A percentile compares a stretch with the other conserved stretches of the same genome.
Evolutionary conservation across 208 protist genomes (phyloP).

Genomic region (Leishmania braziliensis): DNA sequence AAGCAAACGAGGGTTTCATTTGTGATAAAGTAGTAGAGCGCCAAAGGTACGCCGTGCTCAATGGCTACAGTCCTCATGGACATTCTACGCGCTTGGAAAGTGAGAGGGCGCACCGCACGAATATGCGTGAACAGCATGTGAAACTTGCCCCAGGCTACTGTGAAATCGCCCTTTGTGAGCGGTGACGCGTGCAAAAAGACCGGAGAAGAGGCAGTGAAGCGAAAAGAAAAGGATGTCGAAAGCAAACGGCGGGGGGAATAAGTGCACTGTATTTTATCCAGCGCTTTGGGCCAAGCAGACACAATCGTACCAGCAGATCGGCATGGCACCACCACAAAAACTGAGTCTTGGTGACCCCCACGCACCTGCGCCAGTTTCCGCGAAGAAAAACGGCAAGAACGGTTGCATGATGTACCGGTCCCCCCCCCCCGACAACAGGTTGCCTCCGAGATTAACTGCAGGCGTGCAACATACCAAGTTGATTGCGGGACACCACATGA

Average conservation of each 20-base stretch:
- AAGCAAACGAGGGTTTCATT: conserved; percentile 54
- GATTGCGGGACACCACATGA: background rate
- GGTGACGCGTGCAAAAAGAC: background rate
- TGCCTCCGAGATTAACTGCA: background rate
- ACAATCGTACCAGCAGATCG: background rate
- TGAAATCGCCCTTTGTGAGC: background rate
- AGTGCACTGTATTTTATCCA: background rate
- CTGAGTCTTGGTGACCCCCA: background rate
- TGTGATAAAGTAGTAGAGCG: conserved; percentile 55
- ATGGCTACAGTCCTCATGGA: conserved; percentile 34
- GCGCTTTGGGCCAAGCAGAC: background rate
- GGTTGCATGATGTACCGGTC: background rate
- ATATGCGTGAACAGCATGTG: conserved; percentile 17
- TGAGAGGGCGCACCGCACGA: background rate
- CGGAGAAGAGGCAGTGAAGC: background rate
- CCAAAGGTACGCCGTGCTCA: conserved; percentile 40
- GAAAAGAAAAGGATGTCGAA: background rate
- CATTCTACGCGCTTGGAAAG: background rate
- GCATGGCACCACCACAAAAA: background rate
- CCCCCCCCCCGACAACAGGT: background rate
- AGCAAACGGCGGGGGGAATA: background rate
- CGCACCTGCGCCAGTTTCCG: background rate
- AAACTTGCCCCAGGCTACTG: background rate
- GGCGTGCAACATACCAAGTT: background rate
- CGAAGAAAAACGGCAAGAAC: background rate